These are phyloP conservation scores for Medicago lupulina DNA, from an alignment of 306 rosid species.

Conservation along the genomic window DNA sequence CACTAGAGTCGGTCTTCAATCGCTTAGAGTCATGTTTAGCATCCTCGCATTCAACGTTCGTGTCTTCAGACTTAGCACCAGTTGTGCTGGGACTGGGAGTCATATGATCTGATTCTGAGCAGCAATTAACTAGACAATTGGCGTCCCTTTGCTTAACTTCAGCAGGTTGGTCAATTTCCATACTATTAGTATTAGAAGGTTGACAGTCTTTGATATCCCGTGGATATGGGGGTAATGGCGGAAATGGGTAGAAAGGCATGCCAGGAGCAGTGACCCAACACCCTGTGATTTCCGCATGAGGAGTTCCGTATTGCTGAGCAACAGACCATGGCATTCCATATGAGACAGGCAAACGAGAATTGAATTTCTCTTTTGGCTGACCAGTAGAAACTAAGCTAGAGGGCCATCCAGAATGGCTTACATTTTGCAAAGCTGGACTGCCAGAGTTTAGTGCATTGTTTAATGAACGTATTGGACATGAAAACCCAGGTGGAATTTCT, in stretches of 20 bases:
- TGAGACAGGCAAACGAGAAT: slow-evolving; percentile 73
- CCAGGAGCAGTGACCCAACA: slow-evolving; percentile 86
- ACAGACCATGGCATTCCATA: slow-evolving; percentile 84
- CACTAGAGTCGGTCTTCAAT: slow-evolving; percentile 59
- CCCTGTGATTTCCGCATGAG: slow-evolving; percentile 57
- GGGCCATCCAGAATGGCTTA: slow-evolving; percentile 45
- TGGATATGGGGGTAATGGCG: slow-evolving; percentile 81
- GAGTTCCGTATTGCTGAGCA: slow-evolving; percentile 68
- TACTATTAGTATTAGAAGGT: slow-evolving; percentile 46
- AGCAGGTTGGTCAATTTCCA: slow-evolving; percentile 45
- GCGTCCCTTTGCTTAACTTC: slow-evolving; percentile 51
- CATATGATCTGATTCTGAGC: slow-evolving; percentile 52
- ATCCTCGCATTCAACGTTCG: slow-evolving; percentile 41
- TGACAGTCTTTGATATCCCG: slow-evolving; percentile 53
- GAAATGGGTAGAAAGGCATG: slow-evolving; percentile 89
- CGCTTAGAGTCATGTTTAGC: slow-evolving; percentile 52
- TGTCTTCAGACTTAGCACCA: slow-evolving; percentile 52
- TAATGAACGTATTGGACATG: slow-evolving; percentile 58
- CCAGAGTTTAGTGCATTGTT: slow-evolving; percentile 46
- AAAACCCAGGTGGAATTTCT: slow-evolving; percentile 96
- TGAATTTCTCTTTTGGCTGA: slow-evolving; percentile 75
- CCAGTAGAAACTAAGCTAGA: slow-evolving; percentile 55
- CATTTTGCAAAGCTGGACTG: slow-evolving; percentile 47
- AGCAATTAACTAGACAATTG: slow-evolving; percentile 45
- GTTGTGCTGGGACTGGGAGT: slow-evolving; percentile 65